Evolutionary conservation across 1,139 yeast genomes (phyloP).

Genomic region (Kazachstania sp.): DNA sequence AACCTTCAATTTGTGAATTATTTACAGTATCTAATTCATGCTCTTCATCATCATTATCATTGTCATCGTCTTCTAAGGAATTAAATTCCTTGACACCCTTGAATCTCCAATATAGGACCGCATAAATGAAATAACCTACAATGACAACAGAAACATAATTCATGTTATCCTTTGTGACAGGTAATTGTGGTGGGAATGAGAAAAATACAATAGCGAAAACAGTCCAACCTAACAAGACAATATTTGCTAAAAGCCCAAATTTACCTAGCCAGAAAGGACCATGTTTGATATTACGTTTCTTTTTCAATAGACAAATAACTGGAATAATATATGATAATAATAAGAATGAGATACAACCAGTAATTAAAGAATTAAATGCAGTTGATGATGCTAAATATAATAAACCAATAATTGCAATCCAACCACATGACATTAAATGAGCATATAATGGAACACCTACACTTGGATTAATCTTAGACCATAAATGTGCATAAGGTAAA

Average conservation of each 20-base stretch:
- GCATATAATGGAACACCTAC: conserved; percentile 47
- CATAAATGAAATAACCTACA: conserved; percentile 46
- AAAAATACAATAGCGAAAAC: conserved; percentile 53
- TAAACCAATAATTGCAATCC: conserved; percentile 43
- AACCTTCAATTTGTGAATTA: not conserved
- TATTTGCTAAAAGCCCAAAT: conserved; percentile 48
- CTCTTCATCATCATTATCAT: conserved; percentile 7
- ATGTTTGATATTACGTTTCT: conserved; percentile 53
- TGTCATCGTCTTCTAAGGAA: conserved; percentile 13
- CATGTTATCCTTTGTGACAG: conserved; percentile 55
- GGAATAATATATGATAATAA: conserved; percentile 45
- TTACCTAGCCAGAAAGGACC: conserved; percentile 69
- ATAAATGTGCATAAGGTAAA: conserved; percentile 40
- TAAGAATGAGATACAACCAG: conserved; percentile 47
- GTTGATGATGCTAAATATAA: conserved; percentile 47
- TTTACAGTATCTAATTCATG: conserved; percentile 2
- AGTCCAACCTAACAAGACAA: conserved; percentile 51
- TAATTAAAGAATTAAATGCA: conserved; percentile 49
- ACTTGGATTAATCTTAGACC: conserved; percentile 40
- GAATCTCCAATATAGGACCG: conserved; percentile 47
- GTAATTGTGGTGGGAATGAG: conserved; percentile 60
- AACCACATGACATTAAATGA: conserved; percentile 42
- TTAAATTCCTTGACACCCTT: conserved; percentile 36
- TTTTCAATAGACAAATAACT: conserved; percentile 42
- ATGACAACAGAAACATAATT: conserved; percentile 65